phyloP scores from a whole-genome alignment of 2,329 filamentous ascomycete genomes.

The Alternaria burnsii region DNA sequence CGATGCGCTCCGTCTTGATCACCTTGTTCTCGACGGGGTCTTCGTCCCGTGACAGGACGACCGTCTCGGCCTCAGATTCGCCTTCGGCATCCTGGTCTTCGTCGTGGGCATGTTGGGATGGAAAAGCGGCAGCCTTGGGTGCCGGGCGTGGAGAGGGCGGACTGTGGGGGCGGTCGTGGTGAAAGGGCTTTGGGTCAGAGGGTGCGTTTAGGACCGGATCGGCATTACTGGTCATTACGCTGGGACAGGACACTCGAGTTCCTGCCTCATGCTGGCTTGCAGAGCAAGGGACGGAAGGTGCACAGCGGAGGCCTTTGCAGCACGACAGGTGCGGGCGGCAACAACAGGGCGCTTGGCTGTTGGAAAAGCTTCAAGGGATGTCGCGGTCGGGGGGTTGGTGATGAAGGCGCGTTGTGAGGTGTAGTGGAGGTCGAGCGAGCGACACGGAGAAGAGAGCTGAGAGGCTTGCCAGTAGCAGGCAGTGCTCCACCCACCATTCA shows the following conservation, averaged over 20 bases:
- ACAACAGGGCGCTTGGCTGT: constrained; percentile 36
- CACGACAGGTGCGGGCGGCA: constrained; percentile 11
- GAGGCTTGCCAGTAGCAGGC: constrained; percentile 28
- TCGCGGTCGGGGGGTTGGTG: constrained; percentile 21
- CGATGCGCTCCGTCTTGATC: constrained; percentile 52
- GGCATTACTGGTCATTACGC: constrained; percentile 54
- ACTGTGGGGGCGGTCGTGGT: constrained; percentile 21
- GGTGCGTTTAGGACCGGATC: constrained; percentile 44
- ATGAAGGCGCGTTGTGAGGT: constrained; percentile 21
- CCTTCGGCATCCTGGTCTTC: constrained; percentile 48
- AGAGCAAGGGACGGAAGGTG: constrained; percentile 34
- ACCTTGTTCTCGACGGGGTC: constrained; percentile 50
- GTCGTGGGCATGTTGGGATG: constrained; percentile 35
- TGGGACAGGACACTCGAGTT: constrained; percentile 48
- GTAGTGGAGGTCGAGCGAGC: constrained; percentile 22
- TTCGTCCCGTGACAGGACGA: constrained; percentile 56
- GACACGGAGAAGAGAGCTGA: constrained; percentile 25
- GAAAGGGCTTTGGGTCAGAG: constrained; percentile 23
- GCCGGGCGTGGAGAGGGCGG: constrained; percentile 24
- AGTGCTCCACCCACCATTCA: constrained; percentile 31
- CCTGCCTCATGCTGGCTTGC: constrained; percentile 52
- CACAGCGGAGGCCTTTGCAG: constrained; percentile 1
- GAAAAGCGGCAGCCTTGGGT: constrained; percentile 16
- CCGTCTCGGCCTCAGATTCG: constrained; percentile 61
- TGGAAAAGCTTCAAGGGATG: constrained; percentile 11